A percentile compares a stretch with the other conserved stretches of the same genome.
Conservation (phyloP, 108 stramenopile genomes). For the Cyclotella cryptica region DNA sequence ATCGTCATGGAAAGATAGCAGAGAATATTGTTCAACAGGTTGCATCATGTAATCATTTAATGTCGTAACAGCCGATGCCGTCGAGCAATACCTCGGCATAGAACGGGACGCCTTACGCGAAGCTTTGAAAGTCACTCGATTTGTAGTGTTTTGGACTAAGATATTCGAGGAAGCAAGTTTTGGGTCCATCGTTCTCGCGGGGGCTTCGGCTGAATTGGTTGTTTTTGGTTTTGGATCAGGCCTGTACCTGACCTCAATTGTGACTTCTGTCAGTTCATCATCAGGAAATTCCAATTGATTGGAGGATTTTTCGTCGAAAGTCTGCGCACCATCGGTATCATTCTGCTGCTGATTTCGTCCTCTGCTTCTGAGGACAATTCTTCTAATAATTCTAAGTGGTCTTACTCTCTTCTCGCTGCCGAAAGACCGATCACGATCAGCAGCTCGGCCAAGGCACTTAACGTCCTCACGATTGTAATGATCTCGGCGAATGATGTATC, state of each 20-base stretch:
- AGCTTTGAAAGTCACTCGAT: conserved; percentile 56
- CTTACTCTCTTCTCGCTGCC: conserved; percentile 19
- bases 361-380: conserved; percentile 33
- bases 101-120: conserved; percentile 38
- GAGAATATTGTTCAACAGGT: conserved; percentile 51
- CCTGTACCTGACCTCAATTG: background rate
- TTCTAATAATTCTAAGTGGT: conserved; percentile 37
- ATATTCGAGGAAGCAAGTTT: background rate
- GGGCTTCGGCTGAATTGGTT: background rate
- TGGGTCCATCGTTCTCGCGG: background rate
- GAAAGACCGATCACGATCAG: background rate
- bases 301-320: background rate
- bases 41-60: conserved; percentile 56
- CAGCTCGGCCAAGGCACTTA: background rate
- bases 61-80: conserved; percentile 13
- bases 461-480: background rate
- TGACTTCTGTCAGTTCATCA: conserved; percentile 5
- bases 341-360: background rate
- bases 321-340: background rate
- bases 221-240: background rate
- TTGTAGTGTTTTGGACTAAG: background rate
- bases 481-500: conserved; percentile 39
- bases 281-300: background rate
- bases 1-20: conserved; percentile 52
- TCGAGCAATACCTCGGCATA: conserved; percentile 1